Evolutionary conservation across 1,284 basidiomycete species (phyloP).

Genomic region (Ustilago tritici): DNA sequence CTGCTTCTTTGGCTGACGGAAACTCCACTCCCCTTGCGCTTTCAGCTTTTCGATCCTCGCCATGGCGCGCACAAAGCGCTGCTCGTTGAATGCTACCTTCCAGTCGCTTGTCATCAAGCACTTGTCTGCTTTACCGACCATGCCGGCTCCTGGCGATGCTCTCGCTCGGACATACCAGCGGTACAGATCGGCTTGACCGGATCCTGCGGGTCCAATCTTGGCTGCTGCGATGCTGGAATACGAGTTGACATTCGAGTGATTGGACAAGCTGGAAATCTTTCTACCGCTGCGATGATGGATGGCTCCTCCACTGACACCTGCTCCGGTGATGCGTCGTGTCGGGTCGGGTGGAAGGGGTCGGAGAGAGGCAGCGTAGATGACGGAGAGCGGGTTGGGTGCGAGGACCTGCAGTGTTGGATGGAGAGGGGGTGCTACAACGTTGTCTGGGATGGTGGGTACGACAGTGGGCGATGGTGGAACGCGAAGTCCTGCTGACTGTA

Average conservation of each 20-base stretch:
- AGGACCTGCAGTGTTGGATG: conserved; percentile 62
- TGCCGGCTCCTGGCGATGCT: conserved; percentile 61
- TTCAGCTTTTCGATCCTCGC: conserved; percentile 89
- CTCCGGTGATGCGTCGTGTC: conserved; percentile 61
- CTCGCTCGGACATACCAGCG: conserved; percentile 65
- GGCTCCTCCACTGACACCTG: conserved; percentile 63
- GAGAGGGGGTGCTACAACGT: conserved; percentile 38
- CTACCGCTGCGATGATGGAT: conserved; percentile 62
- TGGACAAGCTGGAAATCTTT: conserved; percentile 34
- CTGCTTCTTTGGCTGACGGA: conserved; percentile 94
- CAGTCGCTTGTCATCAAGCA: conserved; percentile 67
- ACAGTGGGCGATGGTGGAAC: conserved; percentile 45
- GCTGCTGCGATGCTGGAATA: conserved; percentile 44
- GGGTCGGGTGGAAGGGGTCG: conserved; percentile 67
- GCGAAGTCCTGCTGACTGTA: conserved; percentile 28
- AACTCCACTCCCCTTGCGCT: conserved; percentile 85
- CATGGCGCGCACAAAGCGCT: conserved; percentile 76
- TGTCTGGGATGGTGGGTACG: conserved; percentile 28
- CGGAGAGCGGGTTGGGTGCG: conserved; percentile 65
- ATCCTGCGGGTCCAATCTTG: conserved; percentile 56
- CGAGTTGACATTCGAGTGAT: conserved; percentile 38
- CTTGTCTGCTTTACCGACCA: conserved; percentile 69
- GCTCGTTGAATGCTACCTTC: conserved; percentile 68
- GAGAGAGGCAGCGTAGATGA: conserved; percentile 67
- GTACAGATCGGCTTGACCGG: conserved; percentile 60